These are phyloP conservation scores for Schoenoplectus triqueter DNA, from an alignment of 202 grass and related monocot genomes.

Conservation along the genomic window DNA sequence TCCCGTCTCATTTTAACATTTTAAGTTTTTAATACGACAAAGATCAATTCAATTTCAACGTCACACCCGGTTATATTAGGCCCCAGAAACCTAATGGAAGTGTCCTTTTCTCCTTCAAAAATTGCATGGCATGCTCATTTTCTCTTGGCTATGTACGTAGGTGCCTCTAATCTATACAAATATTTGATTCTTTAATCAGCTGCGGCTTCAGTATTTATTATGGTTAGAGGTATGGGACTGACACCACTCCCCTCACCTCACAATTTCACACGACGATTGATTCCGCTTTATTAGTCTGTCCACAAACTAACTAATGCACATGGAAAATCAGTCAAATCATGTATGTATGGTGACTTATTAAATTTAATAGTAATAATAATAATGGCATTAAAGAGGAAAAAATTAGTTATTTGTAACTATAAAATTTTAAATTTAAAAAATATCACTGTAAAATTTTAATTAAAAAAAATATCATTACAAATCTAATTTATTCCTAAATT, in stretches of 20 bases:
- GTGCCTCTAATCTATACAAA: neutral
- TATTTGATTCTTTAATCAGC: neutral
- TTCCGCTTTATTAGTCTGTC: neutral
- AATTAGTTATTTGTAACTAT: too few species aligned
- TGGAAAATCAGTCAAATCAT: neutral
- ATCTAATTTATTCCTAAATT: too few species aligned
- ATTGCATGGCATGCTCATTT: neutral
- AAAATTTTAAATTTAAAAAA: too few species aligned
- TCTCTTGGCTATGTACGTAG: neutral
- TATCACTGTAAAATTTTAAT: too few species aligned
- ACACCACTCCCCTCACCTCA: neutral
- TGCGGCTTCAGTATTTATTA: neutral
- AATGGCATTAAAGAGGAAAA: too few species aligned
- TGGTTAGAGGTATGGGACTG: neutral
- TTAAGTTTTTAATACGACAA: neutral
- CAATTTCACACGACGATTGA: neutral
- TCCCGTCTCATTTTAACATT: neutral
- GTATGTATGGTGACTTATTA: neutral
- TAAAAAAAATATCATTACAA: too few species aligned
- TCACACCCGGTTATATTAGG: conserved; percentile 12
- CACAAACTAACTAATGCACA: neutral
- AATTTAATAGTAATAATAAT: neutral
- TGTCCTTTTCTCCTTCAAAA: conserved; percentile 29
- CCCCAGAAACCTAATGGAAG: conserved; percentile 41
- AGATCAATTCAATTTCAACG: neutral